phyloP scores from a whole-genome alignment of 495 filamentous ascomycete species.

The Neohortaea acidophila region DNA sequence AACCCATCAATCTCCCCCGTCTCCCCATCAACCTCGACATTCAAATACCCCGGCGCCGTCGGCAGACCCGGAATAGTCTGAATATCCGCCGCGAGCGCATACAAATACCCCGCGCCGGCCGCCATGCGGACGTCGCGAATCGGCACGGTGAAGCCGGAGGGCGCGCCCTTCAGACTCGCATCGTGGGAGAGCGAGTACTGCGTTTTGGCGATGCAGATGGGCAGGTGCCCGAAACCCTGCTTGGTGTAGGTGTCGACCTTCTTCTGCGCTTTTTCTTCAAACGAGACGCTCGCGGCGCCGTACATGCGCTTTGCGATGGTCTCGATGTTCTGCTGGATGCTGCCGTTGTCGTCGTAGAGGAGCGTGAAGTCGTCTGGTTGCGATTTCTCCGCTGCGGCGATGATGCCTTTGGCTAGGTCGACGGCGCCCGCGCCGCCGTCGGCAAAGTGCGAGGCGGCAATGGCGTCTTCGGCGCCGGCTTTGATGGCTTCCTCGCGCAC shows the following conservation, averaged over 20 bases:
- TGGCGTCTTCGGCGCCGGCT: conserved; percentile 85
- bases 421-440: conserved; percentile 86
- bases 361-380: conserved; percentile 70
- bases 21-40: conserved; percentile 84
- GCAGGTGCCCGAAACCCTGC: conserved; percentile 82
- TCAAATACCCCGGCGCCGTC: conserved; percentile 88
- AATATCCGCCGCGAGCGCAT: conserved; percentile 90
- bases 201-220: conserved; percentile 94
- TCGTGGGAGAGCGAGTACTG: conserved; percentile 96
- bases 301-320: conserved; percentile 87
- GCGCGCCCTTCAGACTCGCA: conserved; percentile 86
- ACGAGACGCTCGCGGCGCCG: conserved; percentile 77
- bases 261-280: conserved; percentile 83
- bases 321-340: conserved; percentile 80
- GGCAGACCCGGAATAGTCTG: conserved; percentile 95
- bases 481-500: conserved; percentile 81
- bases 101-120: conserved; percentile 86
- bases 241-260: conserved; percentile 89
- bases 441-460: conserved; percentile 92
- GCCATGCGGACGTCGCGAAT: conserved; percentile 90
- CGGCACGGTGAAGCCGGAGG: conserved; percentile 86
- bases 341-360: conserved; percentile 65
- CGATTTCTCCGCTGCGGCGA: conserved; percentile 64
- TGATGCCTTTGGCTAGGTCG: conserved; percentile 73
- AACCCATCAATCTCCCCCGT: conserved; percentile 93